These are phyloP conservation scores for Wallacemonas collosoma DNA, from an alignment of 208 protist genomes.

Conservation along the genomic window DNA sequence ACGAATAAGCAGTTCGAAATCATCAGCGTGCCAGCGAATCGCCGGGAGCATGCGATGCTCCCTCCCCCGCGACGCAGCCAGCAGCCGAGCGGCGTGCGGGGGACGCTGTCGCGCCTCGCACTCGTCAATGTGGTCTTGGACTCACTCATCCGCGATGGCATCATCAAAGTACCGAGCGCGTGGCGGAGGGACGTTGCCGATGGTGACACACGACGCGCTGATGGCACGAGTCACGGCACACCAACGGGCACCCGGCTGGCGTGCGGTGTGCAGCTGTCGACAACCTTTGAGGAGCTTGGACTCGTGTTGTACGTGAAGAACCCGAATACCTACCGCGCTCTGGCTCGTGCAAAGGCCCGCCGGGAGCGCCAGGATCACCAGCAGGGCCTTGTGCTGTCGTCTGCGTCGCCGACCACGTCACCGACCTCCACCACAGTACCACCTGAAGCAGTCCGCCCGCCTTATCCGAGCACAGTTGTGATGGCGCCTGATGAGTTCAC, in stretches of 20 bases:
- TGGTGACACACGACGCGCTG: not conserved
- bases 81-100: slow-evolving; percentile 36
- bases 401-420: not conserved
- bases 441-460: not conserved
- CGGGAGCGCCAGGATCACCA: not conserved
- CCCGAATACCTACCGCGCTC: not conserved
- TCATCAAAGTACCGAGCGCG: not conserved
- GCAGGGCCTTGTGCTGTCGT: not conserved
- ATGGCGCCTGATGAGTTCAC: not conserved
- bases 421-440: not conserved
- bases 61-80: slow-evolving; percentile 55
- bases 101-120: slow-evolving; percentile 54
- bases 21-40: slow-evolving; percentile 49
- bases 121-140: slow-evolving; percentile 64
- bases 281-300: slow-evolving; percentile 63
- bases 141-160: slow-evolving; percentile 13
- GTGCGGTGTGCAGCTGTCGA: slow-evolving; percentile 47
- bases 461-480: not conserved
- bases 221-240: too few species aligned
- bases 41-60: slow-evolving; percentile 41
- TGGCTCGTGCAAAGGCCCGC: not conserved
- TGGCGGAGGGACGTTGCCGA: slow-evolving; percentile 1
- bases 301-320: slow-evolving; percentile 30
- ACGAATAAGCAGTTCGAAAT: slow-evolving; percentile 52
- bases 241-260: slow-evolving; percentile 8